Base-by-base conservation (phyloP, 179 eudicot genomes). In the Beta corolliflora region DNA sequence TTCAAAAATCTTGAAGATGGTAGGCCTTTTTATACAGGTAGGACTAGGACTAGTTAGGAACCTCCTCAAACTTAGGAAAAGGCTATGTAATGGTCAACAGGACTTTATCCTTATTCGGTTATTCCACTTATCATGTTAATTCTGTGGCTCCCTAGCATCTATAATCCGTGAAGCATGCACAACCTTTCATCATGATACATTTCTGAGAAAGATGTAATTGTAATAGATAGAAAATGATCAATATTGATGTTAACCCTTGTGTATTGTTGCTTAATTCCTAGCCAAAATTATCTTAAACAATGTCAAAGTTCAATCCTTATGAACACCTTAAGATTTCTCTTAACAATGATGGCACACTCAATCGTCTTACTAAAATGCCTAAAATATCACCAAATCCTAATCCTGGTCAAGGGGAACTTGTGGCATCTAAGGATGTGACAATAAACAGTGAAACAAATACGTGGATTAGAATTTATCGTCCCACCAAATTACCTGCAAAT, bases 241-340 rank as follows among this genome's bases (percentile, higher is more conserved):
- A 36, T 36, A 50, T 48, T 55, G 31, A 15, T 15, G 31, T 75
- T 19, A 46, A 60, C 41, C 23, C 13, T 19, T 8, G 2, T 7
- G 4, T 63, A 21, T 55, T 79, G 75, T 29, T 55, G 11, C 14
- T 36, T 12, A 55, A 6, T 21, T 71, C 46, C 19, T 14, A 6
- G 31, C 29, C 65, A 67, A 75, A 60, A n/a, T 56, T 41, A 11
- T 76, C 9, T 25, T 56, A 29, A 70, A 71, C 4, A 50, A 89
- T 87, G 88, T 80, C 91, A 29, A 85, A 85, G 75, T 90, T 90
- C 41, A 75, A 90, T 71, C 83, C 93, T 4, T 90, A 89, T 53
- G 87, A 84, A 3, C 90, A 87, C 80, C 90, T 90, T 46, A 69
- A 84, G 45, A 31, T 90, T 53, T 45, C 65, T 0, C 85, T 80